These are phyloP conservation scores for Fomitopsis pulvina DNA, from an alignment of 768 basidiomycete genomes.

Conservation along the genomic window DNA sequence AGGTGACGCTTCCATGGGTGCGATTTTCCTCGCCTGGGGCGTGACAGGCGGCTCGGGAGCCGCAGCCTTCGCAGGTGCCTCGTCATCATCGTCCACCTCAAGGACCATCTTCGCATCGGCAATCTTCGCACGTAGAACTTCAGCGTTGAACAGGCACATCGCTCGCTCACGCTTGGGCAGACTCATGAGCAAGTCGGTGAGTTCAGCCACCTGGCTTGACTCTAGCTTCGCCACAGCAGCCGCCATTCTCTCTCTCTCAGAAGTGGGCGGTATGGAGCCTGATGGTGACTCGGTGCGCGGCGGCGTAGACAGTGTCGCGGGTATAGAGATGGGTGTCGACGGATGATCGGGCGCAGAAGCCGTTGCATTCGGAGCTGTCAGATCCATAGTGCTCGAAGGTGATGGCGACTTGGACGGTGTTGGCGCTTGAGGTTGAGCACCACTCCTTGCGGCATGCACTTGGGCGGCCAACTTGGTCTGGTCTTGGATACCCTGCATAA, in stretches of 20 bases:
- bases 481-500: slow-evolving; percentile 72
- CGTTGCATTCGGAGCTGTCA: slow-evolving; percentile 57
- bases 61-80: slow-evolving; percentile 27
- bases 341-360: slow-evolving; percentile 90
- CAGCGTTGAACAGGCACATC: slow-evolving; percentile 84
- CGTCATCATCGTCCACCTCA: slow-evolving; percentile 61
- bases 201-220: slow-evolving; percentile 47
- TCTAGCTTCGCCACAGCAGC: slow-evolving; percentile 63
- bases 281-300: slow-evolving; percentile 80
- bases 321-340: slow-evolving; percentile 76
- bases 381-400: slow-evolving; percentile 52
- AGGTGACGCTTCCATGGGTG: slow-evolving; percentile 40
- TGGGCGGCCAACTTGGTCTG: slow-evolving; percentile 59
- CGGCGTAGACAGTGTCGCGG: slow-evolving; percentile 69
- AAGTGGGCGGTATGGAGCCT: slow-evolving; percentile 50
- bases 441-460: slow-evolving; percentile 33
- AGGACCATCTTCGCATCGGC: slow-evolving; percentile 78
- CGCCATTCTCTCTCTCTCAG: slow-evolving; percentile 72
- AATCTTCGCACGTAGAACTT: slow-evolving; percentile 71
- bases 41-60: slow-evolving; percentile 40
- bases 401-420: slow-evolving; percentile 46
- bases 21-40: slow-evolving; percentile 55
- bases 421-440: slow-evolving; percentile 29
- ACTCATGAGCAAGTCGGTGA: slow-evolving; percentile 78
- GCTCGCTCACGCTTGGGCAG: slow-evolving; percentile 85